These are phyloP conservation scores for Auxenochlorella protothecoides DNA, from an alignment of 139 green algal species.

Conservation along the genomic window DNA sequence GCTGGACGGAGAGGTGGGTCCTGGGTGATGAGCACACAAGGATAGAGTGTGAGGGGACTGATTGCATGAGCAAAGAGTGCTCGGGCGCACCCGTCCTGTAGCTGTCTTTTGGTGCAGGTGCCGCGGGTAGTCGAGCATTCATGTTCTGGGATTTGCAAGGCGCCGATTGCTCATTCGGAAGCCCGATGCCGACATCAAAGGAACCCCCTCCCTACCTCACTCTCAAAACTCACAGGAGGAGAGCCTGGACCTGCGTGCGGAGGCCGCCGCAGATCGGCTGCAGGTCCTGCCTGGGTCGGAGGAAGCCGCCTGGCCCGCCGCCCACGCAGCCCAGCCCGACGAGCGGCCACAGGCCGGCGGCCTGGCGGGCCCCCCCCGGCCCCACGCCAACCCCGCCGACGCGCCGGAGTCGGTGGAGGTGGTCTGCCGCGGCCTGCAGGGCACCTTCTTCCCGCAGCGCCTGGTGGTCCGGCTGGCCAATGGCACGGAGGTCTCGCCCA, in stretches of 20 bases:
- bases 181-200: too few relatives aligned
- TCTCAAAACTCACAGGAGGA: constrained; percentile 6
- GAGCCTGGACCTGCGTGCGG: constrained; percentile 33
- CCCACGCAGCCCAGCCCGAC: constrained; percentile 8
- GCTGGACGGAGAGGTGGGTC: constrained; percentile 32
- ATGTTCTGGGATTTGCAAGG: too few relatives aligned
- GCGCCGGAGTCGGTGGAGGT: constrained; percentile 30
- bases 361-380: too few relatives aligned
- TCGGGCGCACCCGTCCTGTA: too few relatives aligned
- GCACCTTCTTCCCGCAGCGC: constrained; percentile 30
- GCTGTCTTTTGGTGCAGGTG: too few relatives aligned
- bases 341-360: neutral
- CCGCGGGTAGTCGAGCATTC: too few relatives aligned
- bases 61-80: too few relatives aligned
- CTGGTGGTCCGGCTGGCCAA: constrained; percentile 16
- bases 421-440: constrained; percentile 45
- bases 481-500: constrained; percentile 44
- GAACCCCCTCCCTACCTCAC: too few relatives aligned
- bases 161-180: too few relatives aligned
- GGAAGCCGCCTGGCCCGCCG: constrained; percentile 24
- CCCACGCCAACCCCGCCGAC: neutral
- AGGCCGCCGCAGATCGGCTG: constrained; percentile 33
- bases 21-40: neutral
- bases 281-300: constrained; percentile 39
- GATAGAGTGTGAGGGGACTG: too few relatives aligned